Evolutionary conservation across 805 yeast genomes (phyloP), one percentile per base, ranked within the genome.

Genomic region (Wickerhamomyces hampshirensis): DNA sequence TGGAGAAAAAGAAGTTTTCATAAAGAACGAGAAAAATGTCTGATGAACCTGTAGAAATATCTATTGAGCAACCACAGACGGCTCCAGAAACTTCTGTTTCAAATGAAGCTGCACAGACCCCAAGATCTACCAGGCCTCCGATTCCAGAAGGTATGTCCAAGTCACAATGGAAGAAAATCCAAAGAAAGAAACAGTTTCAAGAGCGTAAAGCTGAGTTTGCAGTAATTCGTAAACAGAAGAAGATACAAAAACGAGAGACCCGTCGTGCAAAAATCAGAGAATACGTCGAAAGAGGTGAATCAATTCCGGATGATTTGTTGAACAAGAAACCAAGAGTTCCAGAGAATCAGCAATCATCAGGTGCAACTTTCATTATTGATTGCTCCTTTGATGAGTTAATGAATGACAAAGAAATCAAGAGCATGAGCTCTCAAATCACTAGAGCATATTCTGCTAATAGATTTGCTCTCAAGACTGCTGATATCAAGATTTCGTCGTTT

Each of bases 331-430:
- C 39, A 27, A 51, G 47, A 35, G 47, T 48, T 5, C 62, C 62
- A 35, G 46, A 61, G 16, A 62, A 65, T 11, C 88, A 80, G 51
- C 48, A 44, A 2, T 60, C 60, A 10, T 66, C 77, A 2, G 76
- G 72, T 0, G 69, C 77, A 6, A 62, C 57, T 5, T 66, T 89
- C 18, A 63, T 89, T n/a, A 54, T 89, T 44, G 98, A 91, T 60
- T 91, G 98, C 61, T 84, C 73, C 12, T 91, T 91, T 58, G 98
- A 93, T 53, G 93, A 84, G 30, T 54, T 84, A 51, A 93, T 93
- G 98, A 75, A 71, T 26, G 84, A 79, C 14, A 80, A 80, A 42
- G 84, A 79, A 48, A 59, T 68, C 14, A 73, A 73, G 2, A 84
- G 95, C 15, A 60, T 91, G 53, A 74, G 87, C 6, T 73, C 78